These are phyloP conservation scores for Aechmea fasciata DNA, from an alignment of 176 grass and related monocot genomes.

Conservation along the genomic window DNA sequence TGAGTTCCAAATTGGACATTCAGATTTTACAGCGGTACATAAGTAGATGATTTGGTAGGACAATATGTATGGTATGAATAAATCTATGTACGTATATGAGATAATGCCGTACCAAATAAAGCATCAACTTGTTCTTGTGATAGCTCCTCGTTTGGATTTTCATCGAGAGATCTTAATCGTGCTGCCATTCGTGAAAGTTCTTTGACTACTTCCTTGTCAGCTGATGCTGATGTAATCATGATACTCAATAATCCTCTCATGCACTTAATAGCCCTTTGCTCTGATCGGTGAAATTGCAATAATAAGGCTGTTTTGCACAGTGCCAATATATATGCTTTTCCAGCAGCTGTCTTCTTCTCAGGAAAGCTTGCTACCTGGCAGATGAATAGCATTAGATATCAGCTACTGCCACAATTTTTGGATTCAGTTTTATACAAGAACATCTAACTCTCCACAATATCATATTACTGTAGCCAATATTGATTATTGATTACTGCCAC, in stretches of 20 bases:
- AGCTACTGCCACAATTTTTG: background rate
- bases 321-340: slow-evolving; percentile 64
- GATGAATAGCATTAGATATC: slow-evolving; percentile 23
- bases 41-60: too few species aligned
- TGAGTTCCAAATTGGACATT: background rate
- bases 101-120: slow-evolving; percentile 39
- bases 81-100: too few species aligned
- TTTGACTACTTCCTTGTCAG: slow-evolving; percentile 60
- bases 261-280: slow-evolving; percentile 80
- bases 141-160: slow-evolving; percentile 41
- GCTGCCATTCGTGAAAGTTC: slow-evolving; percentile 61
- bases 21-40: too few species aligned
- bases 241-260: slow-evolving; percentile 58
- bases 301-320: slow-evolving; percentile 49
- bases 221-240: slow-evolving; percentile 27
- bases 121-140: slow-evolving; percentile 39
- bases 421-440: too few species aligned
- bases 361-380: slow-evolving; percentile 54
- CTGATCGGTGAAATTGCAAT: slow-evolving; percentile 56
- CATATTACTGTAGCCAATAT: too few species aligned
- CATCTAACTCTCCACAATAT: too few species aligned
- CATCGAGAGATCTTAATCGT: slow-evolving; percentile 58
- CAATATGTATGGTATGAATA: too few species aligned
- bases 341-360: slow-evolving; percentile 63
- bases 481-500: slow-evolving; percentile 10